Conservation (phyloP, 192 early-diverging fungal genomes). For the Coemansia interrupta region DNA sequence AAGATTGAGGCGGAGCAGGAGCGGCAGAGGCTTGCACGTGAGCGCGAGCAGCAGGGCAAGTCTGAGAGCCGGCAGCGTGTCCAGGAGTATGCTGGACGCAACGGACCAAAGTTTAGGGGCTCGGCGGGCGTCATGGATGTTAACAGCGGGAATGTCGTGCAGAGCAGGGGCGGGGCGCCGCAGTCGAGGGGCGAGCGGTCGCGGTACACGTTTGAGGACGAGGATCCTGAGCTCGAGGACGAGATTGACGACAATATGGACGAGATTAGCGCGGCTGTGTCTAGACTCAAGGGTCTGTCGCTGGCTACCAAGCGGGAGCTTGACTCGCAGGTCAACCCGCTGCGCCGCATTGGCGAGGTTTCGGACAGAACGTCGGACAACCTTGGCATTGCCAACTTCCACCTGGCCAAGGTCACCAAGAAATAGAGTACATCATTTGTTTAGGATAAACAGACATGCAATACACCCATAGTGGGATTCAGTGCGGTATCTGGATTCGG, state of each 20-base stretch:
- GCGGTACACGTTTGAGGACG: constrained; percentile 66
- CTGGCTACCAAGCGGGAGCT: constrained; percentile 59
- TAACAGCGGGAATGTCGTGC: constrained; percentile 49
- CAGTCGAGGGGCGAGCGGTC: constrained; percentile 51
- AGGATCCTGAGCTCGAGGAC: constrained; percentile 64
- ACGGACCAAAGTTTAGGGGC: constrained; percentile 11
- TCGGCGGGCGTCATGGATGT: constrained; percentile 39
- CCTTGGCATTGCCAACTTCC: constrained; percentile 43
- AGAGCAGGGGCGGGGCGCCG: constrained; percentile 11
- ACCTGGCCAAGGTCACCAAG: constrained; percentile 36
- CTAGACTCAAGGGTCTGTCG: constrained; percentile 60
- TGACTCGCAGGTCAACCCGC: constrained; percentile 58
- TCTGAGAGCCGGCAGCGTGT: constrained; percentile 61
- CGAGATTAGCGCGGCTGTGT: constrained; percentile 52
- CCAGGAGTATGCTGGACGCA: constrained; percentile 41
- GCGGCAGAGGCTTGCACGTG: constrained; percentile 30
- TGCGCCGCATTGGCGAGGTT: constrained; percentile 51
- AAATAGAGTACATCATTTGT: not conserved
- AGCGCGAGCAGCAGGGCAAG: constrained; percentile 56
- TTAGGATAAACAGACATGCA: not conserved
- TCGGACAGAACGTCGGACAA: constrained; percentile 53
- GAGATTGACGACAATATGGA: constrained; percentile 70
- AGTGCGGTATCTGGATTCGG: not conserved
- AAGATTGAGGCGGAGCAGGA: constrained; percentile 50
- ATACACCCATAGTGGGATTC: not conserved